Evolutionary conservation across 75 land plant species (phyloP).

Genomic region (Sequoiadendron giganteum): DNA sequence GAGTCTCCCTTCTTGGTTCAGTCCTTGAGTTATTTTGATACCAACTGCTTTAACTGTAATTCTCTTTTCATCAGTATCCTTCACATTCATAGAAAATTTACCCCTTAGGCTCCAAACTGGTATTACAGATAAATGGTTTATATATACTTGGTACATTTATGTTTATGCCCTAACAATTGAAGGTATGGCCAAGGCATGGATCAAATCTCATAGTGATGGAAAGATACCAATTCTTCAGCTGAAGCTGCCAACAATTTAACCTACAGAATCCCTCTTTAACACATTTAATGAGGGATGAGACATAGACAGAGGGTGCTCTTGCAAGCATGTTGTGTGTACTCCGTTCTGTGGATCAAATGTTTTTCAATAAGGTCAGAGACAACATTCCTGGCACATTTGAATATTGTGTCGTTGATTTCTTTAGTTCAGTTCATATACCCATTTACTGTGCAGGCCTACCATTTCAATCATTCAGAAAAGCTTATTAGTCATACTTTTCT

Average conservation of each 20-base stretch:
- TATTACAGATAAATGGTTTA: not conserved
- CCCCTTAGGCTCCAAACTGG: not conserved
- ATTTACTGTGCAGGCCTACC: not conserved
- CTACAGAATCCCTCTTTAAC: constrained; percentile 55
- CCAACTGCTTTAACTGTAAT: not conserved
- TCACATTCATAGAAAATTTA: not conserved
- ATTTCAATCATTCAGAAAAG: not conserved
- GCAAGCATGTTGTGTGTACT: constrained; percentile 70
- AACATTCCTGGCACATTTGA: not conserved
- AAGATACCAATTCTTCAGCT: constrained; percentile 92
- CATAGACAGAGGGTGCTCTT: constrained; percentile 77
- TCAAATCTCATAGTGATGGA: constrained; percentile 88
- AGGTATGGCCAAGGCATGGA: constrained; percentile 91
- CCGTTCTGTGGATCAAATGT: constrained; percentile 55
- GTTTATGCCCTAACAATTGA: constrained; percentile 10
- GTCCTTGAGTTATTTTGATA: not conserved
- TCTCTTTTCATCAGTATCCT: not conserved
- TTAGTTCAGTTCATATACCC: not conserved
- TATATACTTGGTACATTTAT: not conserved
- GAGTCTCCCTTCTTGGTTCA: not conserved
- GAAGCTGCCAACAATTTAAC: constrained; percentile 74
- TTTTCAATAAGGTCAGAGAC: constrained; percentile 49
- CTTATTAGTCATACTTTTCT: not conserved
- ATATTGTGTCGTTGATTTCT: not conserved
- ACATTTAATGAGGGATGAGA: constrained; percentile 73